Evolutionary conservation across 1,284 basidiomycete genomes (phyloP).

Genomic region (Ganoderma resinaceum): DNA sequence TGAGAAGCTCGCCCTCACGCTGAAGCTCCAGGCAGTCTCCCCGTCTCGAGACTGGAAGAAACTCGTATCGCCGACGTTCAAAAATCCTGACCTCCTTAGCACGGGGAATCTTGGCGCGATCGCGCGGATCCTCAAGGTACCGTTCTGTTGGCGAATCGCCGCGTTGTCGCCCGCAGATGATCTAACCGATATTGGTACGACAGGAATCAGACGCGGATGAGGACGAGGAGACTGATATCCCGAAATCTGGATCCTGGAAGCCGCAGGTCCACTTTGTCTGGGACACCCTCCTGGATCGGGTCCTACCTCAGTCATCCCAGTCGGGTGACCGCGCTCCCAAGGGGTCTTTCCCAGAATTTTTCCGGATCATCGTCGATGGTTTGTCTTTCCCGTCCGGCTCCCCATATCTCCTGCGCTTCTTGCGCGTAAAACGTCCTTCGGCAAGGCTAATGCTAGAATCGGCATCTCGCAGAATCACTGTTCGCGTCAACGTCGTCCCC

Average conservation of each 20-base stretch:
- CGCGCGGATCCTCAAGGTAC: constrained; percentile 84
- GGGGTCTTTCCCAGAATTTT: constrained; percentile 90
- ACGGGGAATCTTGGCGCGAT: constrained; percentile 75
- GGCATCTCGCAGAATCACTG: constrained; percentile 70
- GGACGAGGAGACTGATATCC: constrained; percentile 48
- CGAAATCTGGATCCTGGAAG: constrained; percentile 79
- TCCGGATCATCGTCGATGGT: constrained; percentile 91
- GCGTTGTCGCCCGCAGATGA: constrained; percentile 10
- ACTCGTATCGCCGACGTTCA: constrained; percentile 81
- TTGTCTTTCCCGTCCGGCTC: constrained; percentile 34
- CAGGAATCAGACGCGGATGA: constrained; percentile 70
- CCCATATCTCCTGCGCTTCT: constrained; percentile 9
- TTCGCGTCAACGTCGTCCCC: constrained; percentile 87
- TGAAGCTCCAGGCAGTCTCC: constrained; percentile 70
- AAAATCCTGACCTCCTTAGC: constrained; percentile 71
- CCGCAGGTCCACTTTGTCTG: constrained; percentile 94
- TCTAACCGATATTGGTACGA: constrained; percentile 14
- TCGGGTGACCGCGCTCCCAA: constrained; percentile 45
- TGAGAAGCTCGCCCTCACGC: constrained; percentile 86
- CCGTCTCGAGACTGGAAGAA: constrained; percentile 75
- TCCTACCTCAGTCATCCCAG: constrained; percentile 57
- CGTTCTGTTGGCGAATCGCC: constrained; percentile 4
- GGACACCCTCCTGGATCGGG: constrained; percentile 82
- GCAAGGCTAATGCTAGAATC: constrained; percentile 17
- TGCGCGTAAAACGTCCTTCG: not conserved